Evolutionary conservation across 805 yeast species (phyloP), one percentile per base, ranked within the genome.

Genomic region (Nakazawaea ernobii): DNA sequence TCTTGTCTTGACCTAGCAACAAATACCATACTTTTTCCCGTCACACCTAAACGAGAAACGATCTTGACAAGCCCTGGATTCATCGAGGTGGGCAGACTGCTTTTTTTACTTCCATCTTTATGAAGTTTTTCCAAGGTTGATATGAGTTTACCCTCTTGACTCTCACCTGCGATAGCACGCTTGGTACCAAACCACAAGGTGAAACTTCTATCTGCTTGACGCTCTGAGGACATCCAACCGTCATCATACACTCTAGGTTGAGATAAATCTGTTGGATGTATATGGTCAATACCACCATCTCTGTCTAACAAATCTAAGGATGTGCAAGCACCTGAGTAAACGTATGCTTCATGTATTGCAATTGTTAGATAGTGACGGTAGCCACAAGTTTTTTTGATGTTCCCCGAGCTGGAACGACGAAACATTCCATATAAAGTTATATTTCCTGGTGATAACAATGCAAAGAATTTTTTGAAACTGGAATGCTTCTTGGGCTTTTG

Each of bases 151-250:
- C 36, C 9, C 13, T 17, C 32, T 17, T 51, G 35, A 52, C 38
- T 17, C 13, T 33, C 35, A 46, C 39, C 42, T 50, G 71, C 58
- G 49, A 79, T 65, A 2, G 71, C 63, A 48, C 82, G 65, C 54
- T 82, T 85, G 6, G 74, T 73, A 0, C 90, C 92, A 63, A 82
- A 79, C 96, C 97, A 90, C 2, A 92, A 55, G 0, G 94, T 86
- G 57, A 92, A 90, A 52, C 94, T 80, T 43, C 96, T 69, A 27
- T 78, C 66, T n/a, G 72, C 55, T 53, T 87, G 94, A 42, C 82
- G 86, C 56, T 92, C 98, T 8, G 79, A 70, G 2, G 95, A 84
- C 53, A 73, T 76, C 89, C 95, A 85, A 0, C 97, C 97, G 63
- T 90, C 95, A 1, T 74, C 65, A 58, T 86, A 90, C 0, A 84